phyloP scores from a whole-genome alignment of 805 yeast species.

The Schwanniomyces pseudopolymorphus region DNA sequence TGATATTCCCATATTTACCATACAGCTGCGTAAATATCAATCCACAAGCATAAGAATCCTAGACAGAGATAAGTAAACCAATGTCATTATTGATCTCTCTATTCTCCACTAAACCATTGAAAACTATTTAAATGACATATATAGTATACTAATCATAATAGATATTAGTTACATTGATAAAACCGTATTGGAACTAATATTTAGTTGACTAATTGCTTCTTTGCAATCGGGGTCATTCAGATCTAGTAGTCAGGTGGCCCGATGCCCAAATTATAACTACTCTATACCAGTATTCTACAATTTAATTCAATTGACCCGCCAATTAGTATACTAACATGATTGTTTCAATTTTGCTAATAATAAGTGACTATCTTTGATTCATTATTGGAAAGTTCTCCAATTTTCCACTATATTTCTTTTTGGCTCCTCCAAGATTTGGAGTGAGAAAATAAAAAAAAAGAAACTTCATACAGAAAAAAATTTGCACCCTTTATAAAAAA shows the following conservation, averaged over 20 bases:
- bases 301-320: neutral
- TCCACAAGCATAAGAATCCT: neutral
- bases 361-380: neutral
- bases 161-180: no score
- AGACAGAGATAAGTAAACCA: neutral
- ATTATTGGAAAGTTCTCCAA: neutral
- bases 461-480: constrained; percentile 8
- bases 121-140: neutral
- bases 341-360: neutral
- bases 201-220: neutral
- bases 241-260: neutral
- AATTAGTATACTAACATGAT: neutral
- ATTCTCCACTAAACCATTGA: neutral
- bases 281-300: neutral
- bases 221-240: neutral
- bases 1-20: constrained; percentile 4
- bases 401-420: neutral
- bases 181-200: neutral
- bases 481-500: constrained; percentile 9
- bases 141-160: neutral
- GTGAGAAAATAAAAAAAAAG: constrained; percentile 4
- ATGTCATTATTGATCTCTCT: neutral
- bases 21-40: neutral
- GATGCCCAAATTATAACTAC: neutral
- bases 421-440: neutral